Evolutionary conservation across 768 basidiomycete species (phyloP), one percentile per base, ranked within the genome.

Genomic region (Rhizopogon rudus): DNA sequence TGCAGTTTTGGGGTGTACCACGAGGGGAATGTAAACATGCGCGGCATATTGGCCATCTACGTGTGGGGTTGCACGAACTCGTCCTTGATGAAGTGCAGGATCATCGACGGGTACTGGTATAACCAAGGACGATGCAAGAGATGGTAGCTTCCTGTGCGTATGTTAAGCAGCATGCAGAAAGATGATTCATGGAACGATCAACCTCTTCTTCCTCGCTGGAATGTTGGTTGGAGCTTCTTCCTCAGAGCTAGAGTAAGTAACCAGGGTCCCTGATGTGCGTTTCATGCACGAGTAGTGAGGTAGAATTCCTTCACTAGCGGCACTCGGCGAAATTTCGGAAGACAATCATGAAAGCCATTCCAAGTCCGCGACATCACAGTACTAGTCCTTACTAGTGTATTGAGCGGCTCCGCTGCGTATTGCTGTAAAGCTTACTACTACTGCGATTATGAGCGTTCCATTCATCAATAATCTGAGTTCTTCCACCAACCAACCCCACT

Each of bases 41-140:
- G 87, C 77, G 1, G 86, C 84, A 66, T 82, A 95, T 64, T 95
- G 93, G 0, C 95, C 95, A 12, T 92, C 88, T 4, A 93, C 83
- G 65, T 92, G 91, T 2, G 92, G 91, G 1, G 75, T 77, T 0
- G 83, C 76, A 31, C 95, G 82, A 45, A 75, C 75, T 31, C 94
- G 82, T 13, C 95, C 95, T 74, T 95, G 93, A 67, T 97, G 94
- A 14, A 82, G 71, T 3, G 84, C 71, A 2, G 93, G 93, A 62
- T 91, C 74, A 65, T 94, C 91, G 5, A 80, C 65, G 0, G 87
- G 91, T 1, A 61, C 67, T 43, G 77, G 64, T 4, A 75, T 63
- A 2, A 71, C 63, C 45, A 91, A 65, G 37, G 76, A 75, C 16
- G 77, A 60, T 0, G 85, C 73, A 25, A 91, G 74, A 16, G 75